Evolutionary conservation across 768 basidiomycete species (phyloP).

Genomic region (Nidularia sp.): DNA sequence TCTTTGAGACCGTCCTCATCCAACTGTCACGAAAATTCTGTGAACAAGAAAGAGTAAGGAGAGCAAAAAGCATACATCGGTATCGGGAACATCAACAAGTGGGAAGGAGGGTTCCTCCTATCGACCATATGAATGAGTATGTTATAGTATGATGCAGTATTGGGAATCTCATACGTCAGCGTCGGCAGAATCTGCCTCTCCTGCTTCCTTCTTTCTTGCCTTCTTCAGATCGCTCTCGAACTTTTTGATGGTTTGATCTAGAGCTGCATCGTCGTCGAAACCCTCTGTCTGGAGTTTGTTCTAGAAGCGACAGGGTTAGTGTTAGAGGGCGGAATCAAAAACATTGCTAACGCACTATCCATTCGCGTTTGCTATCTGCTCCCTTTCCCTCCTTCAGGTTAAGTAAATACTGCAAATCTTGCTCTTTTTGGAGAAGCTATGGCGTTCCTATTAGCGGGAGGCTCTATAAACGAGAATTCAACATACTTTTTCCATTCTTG

Average conservation of each 20-base stretch:
- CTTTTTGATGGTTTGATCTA: conserved; percentile 84
- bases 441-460: neutral
- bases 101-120: conserved; percentile 88
- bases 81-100: conserved; percentile 87
- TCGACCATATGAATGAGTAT: neutral
- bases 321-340: neutral
- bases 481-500: conserved; percentile 77
- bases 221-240: conserved; percentile 76
- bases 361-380: conserved; percentile 68
- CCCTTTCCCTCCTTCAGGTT: conserved; percentile 60
- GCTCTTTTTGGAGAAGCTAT: conserved; percentile 74
- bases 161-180: conserved; percentile 30
- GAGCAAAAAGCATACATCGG: conserved; percentile 53
- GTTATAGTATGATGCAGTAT: neutral
- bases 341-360: conserved; percentile 45
- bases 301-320: conserved; percentile 23
- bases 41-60: neutral
- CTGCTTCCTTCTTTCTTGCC: conserved; percentile 77
- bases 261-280: conserved; percentile 70
- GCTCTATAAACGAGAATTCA: neutral
- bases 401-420: conserved; percentile 60
- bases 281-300: conserved; percentile 62
- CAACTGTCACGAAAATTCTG: conserved; percentile 36
- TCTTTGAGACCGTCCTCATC: conserved; percentile 92
- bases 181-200: conserved; percentile 52